Evolutionary conservation across 2,329 filamentous ascomycete species (phyloP).

Genomic region (Botrytis cinerea): DNA sequence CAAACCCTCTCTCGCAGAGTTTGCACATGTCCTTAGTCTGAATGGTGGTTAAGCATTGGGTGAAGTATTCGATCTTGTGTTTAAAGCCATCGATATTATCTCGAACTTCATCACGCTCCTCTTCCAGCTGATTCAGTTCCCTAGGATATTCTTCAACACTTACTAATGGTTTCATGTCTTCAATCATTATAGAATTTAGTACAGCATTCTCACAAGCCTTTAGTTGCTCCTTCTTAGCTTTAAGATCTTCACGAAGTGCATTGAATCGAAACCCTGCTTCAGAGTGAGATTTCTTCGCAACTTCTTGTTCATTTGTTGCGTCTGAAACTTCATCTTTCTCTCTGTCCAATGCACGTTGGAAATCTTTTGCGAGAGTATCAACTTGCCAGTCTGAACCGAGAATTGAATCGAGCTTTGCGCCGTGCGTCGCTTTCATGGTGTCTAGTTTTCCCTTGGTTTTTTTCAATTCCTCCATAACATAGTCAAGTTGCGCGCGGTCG

Average conservation of each 20-base stretch:
- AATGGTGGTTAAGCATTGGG: conserved; percentile 64
- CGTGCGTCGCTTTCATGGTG: conserved; percentile 75
- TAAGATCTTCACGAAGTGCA: conserved; percentile 62
- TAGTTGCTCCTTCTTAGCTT: conserved; percentile 63
- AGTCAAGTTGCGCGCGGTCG: conserved; percentile 81
- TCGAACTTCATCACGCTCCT: conserved; percentile 53
- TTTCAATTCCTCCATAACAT: conserved; percentile 76
- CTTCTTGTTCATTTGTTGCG: conserved; percentile 70
- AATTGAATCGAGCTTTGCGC: conserved; percentile 64
- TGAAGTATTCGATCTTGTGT: conserved; percentile 71
- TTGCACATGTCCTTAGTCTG: conserved; percentile 72
- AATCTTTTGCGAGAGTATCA: conserved; percentile 68
- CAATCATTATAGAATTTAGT: conserved; percentile 50
- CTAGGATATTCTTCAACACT: conserved; percentile 56
- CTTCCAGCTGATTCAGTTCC: conserved; percentile 52
- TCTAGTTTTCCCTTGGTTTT: conserved; percentile 74
- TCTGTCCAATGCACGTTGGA: conserved; percentile 61
- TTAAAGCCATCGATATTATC: conserved; percentile 70
- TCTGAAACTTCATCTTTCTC: conserved; percentile 61
- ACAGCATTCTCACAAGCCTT: conserved; percentile 61
- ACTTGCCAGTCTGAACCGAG: conserved; percentile 69
- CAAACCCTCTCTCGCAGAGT: conserved; percentile 73
- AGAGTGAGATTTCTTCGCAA: conserved; percentile 69
- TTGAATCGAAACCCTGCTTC: conserved; percentile 74
- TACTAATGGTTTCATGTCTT: conserved; percentile 44